Base-by-base conservation (phyloP, 2,329 filamentous ascomycete species). In the Coniella lustricola region DNA sequence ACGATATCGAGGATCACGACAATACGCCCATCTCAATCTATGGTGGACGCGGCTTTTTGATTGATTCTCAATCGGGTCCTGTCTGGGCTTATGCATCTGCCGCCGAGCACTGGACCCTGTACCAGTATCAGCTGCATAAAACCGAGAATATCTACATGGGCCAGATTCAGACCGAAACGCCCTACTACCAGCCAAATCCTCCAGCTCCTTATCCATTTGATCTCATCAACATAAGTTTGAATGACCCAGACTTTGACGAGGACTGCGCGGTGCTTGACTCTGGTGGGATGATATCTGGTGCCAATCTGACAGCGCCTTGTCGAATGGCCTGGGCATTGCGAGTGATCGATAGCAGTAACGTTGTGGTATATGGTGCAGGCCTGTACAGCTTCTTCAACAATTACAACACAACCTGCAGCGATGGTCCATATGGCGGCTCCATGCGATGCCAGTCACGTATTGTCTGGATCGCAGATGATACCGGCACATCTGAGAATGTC, bases 101-200 rank as follows among this genome's bases (percentile, higher is more conserved):
- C 0, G 76, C 77, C 0, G 84, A 88, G 65, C 84, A 87, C 63
- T 74, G 74, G 42, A 71, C 76, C 2, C 65, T 85, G n/a, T 85
- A 84, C 60, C 81, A 87, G 61, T 87, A 87, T 62, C 79, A 86
- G 57, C 67, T 87, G 44, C 66, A 70, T 55, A 69, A 72, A 43
- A 81, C 83, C 4, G 69, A 72, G 39, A 75, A 86, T 57, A 65
- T 85, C 46, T 82, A 76, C 61, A 75, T 81, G 58, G 81, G 79
- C 16, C 73, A 81, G 56, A 76, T 82, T 41, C 84, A 88, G 60
- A 82, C 82, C 43, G 84, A 87, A 63, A 82, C 83, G 4, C 77
- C 84, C 1, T 88, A 88, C 65, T 86, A 78, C 64, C 84, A 87
- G 62, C 79, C 82, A 20, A 79, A 76, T 59, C 83, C 84, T 0